A percentile compares a stretch with the other conserved stretches of the same genome.
Conservation (phyloP, 2,329 filamentous ascomycete species). For the Aspergillus sp. region DNA sequence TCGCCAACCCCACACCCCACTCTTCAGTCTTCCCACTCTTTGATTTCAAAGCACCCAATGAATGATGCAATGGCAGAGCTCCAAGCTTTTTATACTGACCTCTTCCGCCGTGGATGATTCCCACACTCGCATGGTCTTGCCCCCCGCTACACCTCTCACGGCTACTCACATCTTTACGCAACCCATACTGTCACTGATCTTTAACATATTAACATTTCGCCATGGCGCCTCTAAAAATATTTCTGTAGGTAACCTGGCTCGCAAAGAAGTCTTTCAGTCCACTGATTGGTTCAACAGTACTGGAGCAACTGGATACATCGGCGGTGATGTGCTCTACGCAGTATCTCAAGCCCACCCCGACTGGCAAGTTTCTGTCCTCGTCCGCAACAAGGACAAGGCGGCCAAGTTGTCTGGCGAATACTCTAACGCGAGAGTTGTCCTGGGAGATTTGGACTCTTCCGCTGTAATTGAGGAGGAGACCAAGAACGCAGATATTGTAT, state of each 20-base stretch:
- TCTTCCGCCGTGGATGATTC: neutral
- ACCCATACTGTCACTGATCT: neutral
- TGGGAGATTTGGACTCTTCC: conserved; percentile 44
- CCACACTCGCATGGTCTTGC: neutral
- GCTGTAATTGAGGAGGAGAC: conserved; percentile 45
- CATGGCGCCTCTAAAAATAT: conserved; percentile 34
- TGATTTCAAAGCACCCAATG: conserved; percentile 29
- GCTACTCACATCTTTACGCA: neutral
- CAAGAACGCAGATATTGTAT: conserved; percentile 49
- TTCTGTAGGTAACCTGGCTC: conserved; percentile 26
- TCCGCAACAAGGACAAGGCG: conserved; percentile 47
- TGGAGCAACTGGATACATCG: conserved; percentile 55
- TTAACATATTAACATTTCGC: neutral
- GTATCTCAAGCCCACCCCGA: conserved; percentile 48
- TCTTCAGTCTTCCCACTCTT: conserved; percentile 10
- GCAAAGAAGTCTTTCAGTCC: neutral
- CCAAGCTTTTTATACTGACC: neutral
- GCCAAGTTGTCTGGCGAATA: conserved; percentile 39
- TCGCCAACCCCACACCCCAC: conserved; percentile 11
- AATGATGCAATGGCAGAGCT: conserved; percentile 8
- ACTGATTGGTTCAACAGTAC: conserved; percentile 36
- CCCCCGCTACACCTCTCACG: neutral
- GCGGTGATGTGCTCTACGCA: conserved; percentile 52
- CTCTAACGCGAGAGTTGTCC: conserved; percentile 43
- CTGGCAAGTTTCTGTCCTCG: conserved; percentile 46